Conservation (phyloP, 192 early-diverging fungal genomes). For the Phycomyces blakesleeanus region DNA sequence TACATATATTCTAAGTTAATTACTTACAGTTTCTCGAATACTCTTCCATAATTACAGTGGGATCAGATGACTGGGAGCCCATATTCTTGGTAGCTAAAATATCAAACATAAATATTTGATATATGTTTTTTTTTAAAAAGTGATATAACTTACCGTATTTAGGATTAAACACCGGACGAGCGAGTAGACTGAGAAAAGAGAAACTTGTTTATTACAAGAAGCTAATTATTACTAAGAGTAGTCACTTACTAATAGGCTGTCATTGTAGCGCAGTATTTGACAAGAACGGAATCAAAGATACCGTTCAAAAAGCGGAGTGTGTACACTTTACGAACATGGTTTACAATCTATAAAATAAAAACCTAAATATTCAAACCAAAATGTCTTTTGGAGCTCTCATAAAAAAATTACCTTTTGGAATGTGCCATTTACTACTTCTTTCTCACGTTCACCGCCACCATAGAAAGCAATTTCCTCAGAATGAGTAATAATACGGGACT, state of each 20-base stretch:
- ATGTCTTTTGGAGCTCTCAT: neutral
- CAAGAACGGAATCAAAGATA: conserved; percentile 60
- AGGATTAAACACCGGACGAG: conserved; percentile 58
- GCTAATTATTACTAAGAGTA: neutral
- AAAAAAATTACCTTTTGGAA: conserved; percentile 49
- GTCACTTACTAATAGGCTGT: conserved; percentile 58
- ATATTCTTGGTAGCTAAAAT: conserved; percentile 50
- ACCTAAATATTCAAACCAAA: neutral
- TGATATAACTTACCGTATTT: conserved; percentile 41
- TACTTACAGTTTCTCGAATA: conserved; percentile 58
- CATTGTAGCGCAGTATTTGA: conserved; percentile 66
- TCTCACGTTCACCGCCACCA: conserved; percentile 63
- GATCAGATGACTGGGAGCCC: conserved; percentile 45
- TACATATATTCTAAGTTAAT: neutral
- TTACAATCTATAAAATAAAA: conserved; percentile 33
- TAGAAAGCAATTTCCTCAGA: conserved; percentile 84
- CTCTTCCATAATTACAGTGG: conserved; percentile 58
- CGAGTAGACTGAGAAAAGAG: conserved; percentile 40
- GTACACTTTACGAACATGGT: conserved; percentile 56
- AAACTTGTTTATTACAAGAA: conserved; percentile 30
- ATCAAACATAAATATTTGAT: neutral
- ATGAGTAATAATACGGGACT: conserved; percentile 77
- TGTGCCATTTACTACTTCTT: conserved; percentile 58
- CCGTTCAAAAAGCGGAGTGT: conserved; percentile 58
- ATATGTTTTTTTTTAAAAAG: neutral